Base-by-base conservation (phyloP, 192 early-diverging fungal species). In the Coemansia sp. region DNA sequence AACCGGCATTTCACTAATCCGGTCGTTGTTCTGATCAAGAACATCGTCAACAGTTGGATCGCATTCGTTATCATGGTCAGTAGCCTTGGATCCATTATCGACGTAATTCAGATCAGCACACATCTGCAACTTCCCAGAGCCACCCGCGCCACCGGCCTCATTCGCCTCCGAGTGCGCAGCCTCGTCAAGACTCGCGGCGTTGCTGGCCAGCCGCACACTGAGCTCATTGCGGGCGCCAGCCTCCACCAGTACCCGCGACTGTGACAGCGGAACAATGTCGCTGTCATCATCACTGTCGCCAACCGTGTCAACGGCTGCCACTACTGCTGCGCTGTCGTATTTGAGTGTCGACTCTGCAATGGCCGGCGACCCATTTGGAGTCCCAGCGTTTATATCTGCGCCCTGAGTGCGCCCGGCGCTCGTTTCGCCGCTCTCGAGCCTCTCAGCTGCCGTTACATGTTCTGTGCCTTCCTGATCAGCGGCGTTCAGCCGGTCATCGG, bases 251-350 rank as follows among this genome's bases (percentile, higher is more conserved):
- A 59, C 65, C 14, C 68, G 67, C 45, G 77, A 74, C 26, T 70
- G 72, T n/a, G 72, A 60, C 35, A 80, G 43, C 16, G 77, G 77
- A 16, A 74, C 69, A 35, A 80, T 65, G 41, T 80, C 77, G 65
- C 77, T 80, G 26, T 80, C 77, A 49, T 62, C 58, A 25, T 80
- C 77, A 52, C 53, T 59, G 39, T 17, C 57, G 26, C 45, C 10
- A 9, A 19, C 49, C 45, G 39, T 41, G 38, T 37, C 61, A 10
- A 62, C 63, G 3, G 29, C 62, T 11, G 37, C 31, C 22, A 43
- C 62, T 19, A 49, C 48, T 3, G 58, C 62, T n/a, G 62, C 75
- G 22, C 71, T 78, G 63, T 63, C 67, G 57, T 50, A 62, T 49
- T 60, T 69, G 12, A 75, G 67, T 0, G 45, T 12, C 37, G 26